Base-by-base conservation (phyloP, 2,329 filamentous ascomycete species). In the Sordariomycetes sp. region DNA sequence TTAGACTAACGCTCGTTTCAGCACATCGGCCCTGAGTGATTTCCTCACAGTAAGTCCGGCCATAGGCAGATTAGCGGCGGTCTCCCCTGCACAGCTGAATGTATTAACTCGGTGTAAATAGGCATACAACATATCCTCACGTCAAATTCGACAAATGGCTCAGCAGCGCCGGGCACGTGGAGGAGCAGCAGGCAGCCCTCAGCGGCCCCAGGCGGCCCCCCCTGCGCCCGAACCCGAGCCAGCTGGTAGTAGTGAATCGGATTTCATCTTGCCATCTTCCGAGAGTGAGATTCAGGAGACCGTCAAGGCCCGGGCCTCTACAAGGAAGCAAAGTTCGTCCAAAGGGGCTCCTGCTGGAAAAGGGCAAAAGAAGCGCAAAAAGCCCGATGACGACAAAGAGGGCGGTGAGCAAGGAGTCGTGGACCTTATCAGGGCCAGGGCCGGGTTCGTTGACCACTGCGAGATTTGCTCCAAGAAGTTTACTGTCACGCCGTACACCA, bases 391-490 rank as follows among this genome's bases (percentile, higher is more conserved):
- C 3, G 79, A 81, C 7, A 76, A 81, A 55, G 80, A 79, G 18
- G 62, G 54, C 25, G 58, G 58, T 51, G 55, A 65, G 78, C 50
- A 51, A 57, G 46, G 35, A 6, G 20, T 52, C 50, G 50, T 57
- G 48, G 50, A 51, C 60, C 69, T 68, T 28, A 65, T 72, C 43
- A 75, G 75, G 35, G 85, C 86, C 1, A 69, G 86, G n/a, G 89
- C 90, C 1, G 91, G 90, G 2, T 93, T 97, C 70, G 82, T 93
- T 67, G 90, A 89, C 62, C 92, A 96, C 63, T 97, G 93, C 68
- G 90, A 89, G 61, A 74, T 86, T 3, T 97, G 93, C 70, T 79
- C 81, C 51, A 96, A 94, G 69, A 85, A 91, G 43, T 97, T 97
- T 67, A 96, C 90, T 0, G 92, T 97, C 52, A 97, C 93, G 0